Evolutionary conservation across 2,329 filamentous ascomycete genomes (phyloP), one percentile per base, ranked within the genome.

Genomic region (Phoma sp.): DNA sequence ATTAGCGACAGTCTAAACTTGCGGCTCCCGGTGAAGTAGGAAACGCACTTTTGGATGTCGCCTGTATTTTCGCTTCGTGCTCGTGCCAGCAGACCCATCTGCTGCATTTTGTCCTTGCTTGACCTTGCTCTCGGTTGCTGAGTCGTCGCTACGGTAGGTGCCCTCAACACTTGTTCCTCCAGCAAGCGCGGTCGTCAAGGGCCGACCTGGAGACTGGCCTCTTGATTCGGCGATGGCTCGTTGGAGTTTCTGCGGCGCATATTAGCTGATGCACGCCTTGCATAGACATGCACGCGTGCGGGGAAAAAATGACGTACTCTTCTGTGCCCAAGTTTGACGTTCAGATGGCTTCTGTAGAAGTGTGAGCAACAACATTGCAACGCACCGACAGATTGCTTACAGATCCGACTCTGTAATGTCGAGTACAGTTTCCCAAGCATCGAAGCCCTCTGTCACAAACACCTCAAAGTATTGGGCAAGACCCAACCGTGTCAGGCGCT

Each of bases 381-480:
- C 36, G 24, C 32, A 7, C 38, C 12, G 35, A 4, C 5, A 9
- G 17, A 1, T 8, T 3, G 46, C 87, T 73, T 76, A 92, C 88
- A 95, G 81, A 69, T 95, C 91, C 22, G 89, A 90, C 75, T 94
- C 91, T 57, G 90, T 92, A 49, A 95, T 92, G 70, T 94, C 90
- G 45, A 92, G 80, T 51, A 94, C 87, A 1, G 88, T 92, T 31
- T 92, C 89, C 91, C 91, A 94, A 10, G 87, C 86, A 74, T 95
- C 91, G 73, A 95, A 95, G 3, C 91, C 91, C 75, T 94, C 90
- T 48, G 90, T 85, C 38, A 91, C 73, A 65, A 95, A 90, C 51
- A 81, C 77, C 63, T 88, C 82, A 56, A 90, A 83, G 77, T 95
- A 94, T 76, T 92, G 89, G 77, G 85, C 81, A 74, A 95, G 82